Evolutionary conservation across 805 yeast genomes (phyloP), one percentile per base, ranked within the genome.

Genomic region (Candida ficus): DNA sequence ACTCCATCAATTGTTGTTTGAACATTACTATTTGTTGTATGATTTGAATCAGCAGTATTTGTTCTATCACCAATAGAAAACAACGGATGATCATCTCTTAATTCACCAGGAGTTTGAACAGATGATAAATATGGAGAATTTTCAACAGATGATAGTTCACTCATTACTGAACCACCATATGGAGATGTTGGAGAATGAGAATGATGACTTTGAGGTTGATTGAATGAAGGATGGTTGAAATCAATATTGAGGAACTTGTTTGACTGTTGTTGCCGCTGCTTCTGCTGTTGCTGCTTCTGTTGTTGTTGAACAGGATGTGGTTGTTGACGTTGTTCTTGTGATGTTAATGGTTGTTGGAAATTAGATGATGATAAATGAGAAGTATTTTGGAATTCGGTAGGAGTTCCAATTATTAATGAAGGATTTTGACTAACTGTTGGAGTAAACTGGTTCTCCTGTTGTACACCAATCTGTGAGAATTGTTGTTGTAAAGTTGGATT

Each of bases 91-190:
- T 50, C 56, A 31, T 49, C 57, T 16, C 44, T 53, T 19, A 33
- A 48, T 3, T 41, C 41, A 19, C 45, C 38, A 7, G 56, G 52
- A 2, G 55, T 42, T 16, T 45, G 39, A 1, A 52, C 48, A 3
- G 46, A 19, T 7, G 37, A 36, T 4, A 54, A 29, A 32, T 50
- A 53, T 5, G 60, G 60, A 0, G 60, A 56, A 22, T 48, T 50
- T 10, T 47, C 44, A 9, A 45, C 58, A 2, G 56, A 50, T 1
- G 60, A 54, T 1, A 50, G n/a, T 12, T 56, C 60, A 38, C 54
- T 50, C n/a, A 46, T 9, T 3, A 45, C 45, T 13, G 34, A 32
- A 16, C 39, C 39, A 6, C 30, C 34, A 30, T 33, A 37, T 7
- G 44, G 37, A 4, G 40, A 37, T 4, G 27, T n/a, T 14, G 37